Evolutionary conservation across 805 yeast genomes (phyloP).

Genomic region (Helenozyma rhizophorensis): DNA sequence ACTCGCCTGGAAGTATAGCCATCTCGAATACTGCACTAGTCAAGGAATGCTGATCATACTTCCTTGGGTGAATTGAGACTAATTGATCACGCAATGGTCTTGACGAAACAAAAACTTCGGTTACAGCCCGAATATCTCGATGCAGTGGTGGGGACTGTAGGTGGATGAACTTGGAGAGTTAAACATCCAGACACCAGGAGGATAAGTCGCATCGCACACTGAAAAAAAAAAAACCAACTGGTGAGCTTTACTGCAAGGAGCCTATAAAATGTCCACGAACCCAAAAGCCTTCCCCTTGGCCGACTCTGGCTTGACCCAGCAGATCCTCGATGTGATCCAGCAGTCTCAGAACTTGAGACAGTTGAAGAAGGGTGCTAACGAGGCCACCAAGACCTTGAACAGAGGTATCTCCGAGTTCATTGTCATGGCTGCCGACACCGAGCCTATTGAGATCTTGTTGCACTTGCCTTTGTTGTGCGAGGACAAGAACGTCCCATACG

Average conservation of each 20-base stretch:
- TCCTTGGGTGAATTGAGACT: too few relatives aligned
- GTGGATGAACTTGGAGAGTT: too few relatives aligned
- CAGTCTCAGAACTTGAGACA: conserved; percentile 98
- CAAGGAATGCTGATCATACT: too few relatives aligned
- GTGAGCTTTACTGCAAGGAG: conserved; percentile 32
- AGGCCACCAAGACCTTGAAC: conserved; percentile 98
- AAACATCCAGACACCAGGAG: too few relatives aligned
- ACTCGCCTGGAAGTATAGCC: too few relatives aligned
- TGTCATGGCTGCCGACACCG: conserved; percentile 99
- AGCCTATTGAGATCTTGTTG: conserved; percentile 96
- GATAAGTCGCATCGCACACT: conserved; percentile 4
- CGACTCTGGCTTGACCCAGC: conserved; percentile 91
- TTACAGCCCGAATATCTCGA: too few relatives aligned
- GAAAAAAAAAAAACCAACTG: conserved; percentile 10
- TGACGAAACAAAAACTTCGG: too few relatives aligned
- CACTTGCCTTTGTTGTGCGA: conserved; percentile 97
- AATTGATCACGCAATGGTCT: too few relatives aligned
- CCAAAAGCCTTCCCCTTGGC: conserved; percentile 99
- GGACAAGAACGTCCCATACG: conserved; percentile 99
- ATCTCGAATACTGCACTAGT: too few relatives aligned
- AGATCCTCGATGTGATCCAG: conserved; percentile 95
- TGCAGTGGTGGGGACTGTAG: too few relatives aligned
- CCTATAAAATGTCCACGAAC: conserved; percentile 69
- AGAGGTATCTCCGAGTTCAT: conserved; percentile 99
- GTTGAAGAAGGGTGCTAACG: conserved; percentile 99